Evolutionary conservation across 441 rosid genomes (phyloP).

Genomic region (Rhodomyrtus psidioides): DNA sequence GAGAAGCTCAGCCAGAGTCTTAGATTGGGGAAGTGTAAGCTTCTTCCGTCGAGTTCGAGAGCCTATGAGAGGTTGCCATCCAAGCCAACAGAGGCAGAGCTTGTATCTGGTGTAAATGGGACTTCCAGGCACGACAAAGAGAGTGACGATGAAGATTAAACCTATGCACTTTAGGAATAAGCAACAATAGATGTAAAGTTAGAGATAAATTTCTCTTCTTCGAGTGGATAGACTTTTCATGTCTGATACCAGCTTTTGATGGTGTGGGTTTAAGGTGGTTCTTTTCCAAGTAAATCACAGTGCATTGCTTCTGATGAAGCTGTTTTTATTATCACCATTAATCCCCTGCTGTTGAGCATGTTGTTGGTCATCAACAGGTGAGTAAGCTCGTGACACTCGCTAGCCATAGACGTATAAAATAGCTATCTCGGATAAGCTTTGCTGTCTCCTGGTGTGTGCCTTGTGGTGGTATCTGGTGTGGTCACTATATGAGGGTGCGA

Average conservation of each 20-base stretch:
- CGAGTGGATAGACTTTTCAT: neutral
- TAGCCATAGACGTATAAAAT: neutral
- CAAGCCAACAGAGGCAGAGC: conserved; percentile 53
- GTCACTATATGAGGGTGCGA: neutral
- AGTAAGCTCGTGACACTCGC: neutral
- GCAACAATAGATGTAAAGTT: neutral
- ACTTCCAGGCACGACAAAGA: conserved; percentile 7
- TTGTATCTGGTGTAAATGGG: conserved; percentile 34
- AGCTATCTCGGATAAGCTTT: neutral
- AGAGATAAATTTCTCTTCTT: neutral
- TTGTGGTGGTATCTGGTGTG: neutral
- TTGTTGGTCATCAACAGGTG: neutral
- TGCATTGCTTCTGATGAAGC: neutral
- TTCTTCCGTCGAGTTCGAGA: conserved; percentile 53
- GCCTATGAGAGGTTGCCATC: conserved; percentile 60
- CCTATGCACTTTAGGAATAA: neutral
- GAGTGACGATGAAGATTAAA: conserved; percentile 33
- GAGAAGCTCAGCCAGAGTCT: conserved; percentile 55
- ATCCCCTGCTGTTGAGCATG: neutral
- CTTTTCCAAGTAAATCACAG: neutral
- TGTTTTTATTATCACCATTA: neutral
- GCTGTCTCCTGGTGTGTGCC: neutral
- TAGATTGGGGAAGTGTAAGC: conserved; percentile 31
- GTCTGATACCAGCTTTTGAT: neutral
- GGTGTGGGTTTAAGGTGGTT: neutral